A percentile compares a stretch with the other conserved stretches of the same genome.
These are phyloP conservation scores for Amauroascus verrucosus DNA, from an alignment of 2,329 filamentous ascomycete genomes.

Conservation along the genomic window DNA sequence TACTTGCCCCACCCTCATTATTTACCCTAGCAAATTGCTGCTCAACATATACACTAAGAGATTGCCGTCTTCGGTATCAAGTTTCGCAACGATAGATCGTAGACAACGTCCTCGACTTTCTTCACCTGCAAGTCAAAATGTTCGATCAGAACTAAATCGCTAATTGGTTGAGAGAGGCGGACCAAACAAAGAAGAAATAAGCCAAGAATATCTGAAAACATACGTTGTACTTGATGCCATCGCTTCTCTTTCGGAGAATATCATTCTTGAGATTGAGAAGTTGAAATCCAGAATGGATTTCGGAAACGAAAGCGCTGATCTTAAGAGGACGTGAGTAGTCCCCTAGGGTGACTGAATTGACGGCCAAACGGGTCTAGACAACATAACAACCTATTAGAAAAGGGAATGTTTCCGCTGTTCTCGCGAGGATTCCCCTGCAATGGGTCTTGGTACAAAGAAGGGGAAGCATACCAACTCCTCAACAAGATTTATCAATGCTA, in stretches of 20 bases:
- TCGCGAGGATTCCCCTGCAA: too few species aligned
- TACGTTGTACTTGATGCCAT: slow-evolving; percentile 85
- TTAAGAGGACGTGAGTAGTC: slow-evolving; percentile 77
- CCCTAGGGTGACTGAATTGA: slow-evolving; percentile 86
- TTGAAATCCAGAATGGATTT: slow-evolving; percentile 91
- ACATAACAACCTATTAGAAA: background rate
- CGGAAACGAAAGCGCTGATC: slow-evolving; percentile 88
- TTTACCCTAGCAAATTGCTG: too few species aligned
- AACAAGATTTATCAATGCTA: slow-evolving; percentile 73
- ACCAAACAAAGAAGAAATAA: background rate
- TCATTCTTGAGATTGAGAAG: slow-evolving; percentile 97
- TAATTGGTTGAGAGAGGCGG: background rate
- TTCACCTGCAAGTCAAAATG: slow-evolving; percentile 53
- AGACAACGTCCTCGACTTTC: slow-evolving; percentile 96
- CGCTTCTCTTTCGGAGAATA: slow-evolving; percentile 71
- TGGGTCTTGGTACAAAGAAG: background rate
- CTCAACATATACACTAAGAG: background rate
- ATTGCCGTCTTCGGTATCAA: slow-evolving; percentile 49
- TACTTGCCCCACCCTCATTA: too few species aligned
- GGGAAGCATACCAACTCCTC: slow-evolving; percentile 59
- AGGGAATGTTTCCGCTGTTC: too few species aligned
- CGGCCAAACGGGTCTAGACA: slow-evolving; percentile 62
- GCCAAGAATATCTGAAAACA: slow-evolving; percentile 15
- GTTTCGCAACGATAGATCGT: slow-evolving; percentile 81
- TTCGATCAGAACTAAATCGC: background rate